phyloP scores from a whole-genome alignment of 2,329 filamentous ascomycete species.

The Colletotrichum tanaceti region DNA sequence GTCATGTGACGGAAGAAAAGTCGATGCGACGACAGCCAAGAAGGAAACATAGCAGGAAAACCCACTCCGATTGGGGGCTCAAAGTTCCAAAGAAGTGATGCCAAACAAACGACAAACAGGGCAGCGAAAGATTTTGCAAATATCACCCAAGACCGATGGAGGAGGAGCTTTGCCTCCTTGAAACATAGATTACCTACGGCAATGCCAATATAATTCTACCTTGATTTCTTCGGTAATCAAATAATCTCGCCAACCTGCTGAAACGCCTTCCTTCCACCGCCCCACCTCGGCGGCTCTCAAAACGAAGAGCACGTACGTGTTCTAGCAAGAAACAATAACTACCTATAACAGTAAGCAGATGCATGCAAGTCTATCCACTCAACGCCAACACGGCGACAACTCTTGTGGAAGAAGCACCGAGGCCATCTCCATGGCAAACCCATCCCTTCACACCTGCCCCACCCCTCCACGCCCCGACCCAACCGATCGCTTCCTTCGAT shows the following conservation, averaged over 20 bases:
- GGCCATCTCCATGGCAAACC: not conserved
- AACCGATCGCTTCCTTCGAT: not conserved
- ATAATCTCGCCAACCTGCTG: not conserved
- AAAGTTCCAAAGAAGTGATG: not conserved
- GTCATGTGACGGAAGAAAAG: not conserved
- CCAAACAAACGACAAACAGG: not conserved
- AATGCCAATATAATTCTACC: not conserved
- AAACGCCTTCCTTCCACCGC: slow-evolving; percentile 2
- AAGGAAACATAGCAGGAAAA: not conserved
- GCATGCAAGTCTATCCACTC: slow-evolving; percentile 2
- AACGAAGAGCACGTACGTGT: not conserved
- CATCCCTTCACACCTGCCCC: too few species aligned
- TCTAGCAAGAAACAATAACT: not conserved
- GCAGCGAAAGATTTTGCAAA: not conserved
- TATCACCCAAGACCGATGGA: too few species aligned
- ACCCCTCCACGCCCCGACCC: not conserved
- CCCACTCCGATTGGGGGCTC: too few species aligned
- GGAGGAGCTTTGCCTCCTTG: not conserved
- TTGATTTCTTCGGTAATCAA: slow-evolving; percentile 4
- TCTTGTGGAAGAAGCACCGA: not conserved
- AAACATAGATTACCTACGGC: not conserved
- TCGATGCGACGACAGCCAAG: not conserved
- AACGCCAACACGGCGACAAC: not conserved
- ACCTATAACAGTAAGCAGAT: not conserved
- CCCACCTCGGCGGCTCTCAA: not conserved